These are phyloP conservation scores for Tetrahymena borealis DNA, from an alignment of 73 alveolate species.

Conservation along the genomic window DNA sequence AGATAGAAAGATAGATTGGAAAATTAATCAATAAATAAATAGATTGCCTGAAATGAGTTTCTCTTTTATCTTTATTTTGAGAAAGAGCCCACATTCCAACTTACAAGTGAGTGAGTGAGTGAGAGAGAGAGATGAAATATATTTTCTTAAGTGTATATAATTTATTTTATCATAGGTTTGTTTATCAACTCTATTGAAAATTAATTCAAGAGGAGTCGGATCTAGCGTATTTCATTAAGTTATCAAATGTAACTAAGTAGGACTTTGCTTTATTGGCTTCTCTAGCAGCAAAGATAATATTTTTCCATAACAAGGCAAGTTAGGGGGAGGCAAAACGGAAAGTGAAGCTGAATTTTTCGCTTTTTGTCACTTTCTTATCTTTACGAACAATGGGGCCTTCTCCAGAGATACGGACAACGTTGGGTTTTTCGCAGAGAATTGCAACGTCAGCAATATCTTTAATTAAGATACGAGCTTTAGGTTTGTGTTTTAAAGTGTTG, in stretches of 20 bases:
- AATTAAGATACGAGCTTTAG: neutral
- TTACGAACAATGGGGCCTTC: neutral
- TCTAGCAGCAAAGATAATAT: neutral
- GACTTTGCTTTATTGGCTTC: neutral
- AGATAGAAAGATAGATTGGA: no score
- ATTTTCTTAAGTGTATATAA: neutral
- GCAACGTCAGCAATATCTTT: neutral
- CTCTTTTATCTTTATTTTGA: no score
- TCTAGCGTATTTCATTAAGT: neutral
- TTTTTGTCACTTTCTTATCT: neutral
- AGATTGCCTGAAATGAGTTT: no score
- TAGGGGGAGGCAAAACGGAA: neutral
- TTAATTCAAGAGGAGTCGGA: neutral
- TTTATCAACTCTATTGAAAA: neutral
- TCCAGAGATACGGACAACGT: neutral
- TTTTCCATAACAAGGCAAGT: neutral
- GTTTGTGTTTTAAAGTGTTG: neutral
- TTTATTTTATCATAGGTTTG: neutral
- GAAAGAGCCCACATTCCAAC: no score
- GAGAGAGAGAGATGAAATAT: neutral
- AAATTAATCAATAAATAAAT: no score
- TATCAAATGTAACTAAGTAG: neutral
- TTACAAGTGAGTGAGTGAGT: no score
- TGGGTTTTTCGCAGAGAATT: neutral
- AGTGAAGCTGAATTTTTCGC: neutral